Base-by-base conservation (phyloP, 805 yeast genomes). In the Torulaspora quercuum region DNA sequence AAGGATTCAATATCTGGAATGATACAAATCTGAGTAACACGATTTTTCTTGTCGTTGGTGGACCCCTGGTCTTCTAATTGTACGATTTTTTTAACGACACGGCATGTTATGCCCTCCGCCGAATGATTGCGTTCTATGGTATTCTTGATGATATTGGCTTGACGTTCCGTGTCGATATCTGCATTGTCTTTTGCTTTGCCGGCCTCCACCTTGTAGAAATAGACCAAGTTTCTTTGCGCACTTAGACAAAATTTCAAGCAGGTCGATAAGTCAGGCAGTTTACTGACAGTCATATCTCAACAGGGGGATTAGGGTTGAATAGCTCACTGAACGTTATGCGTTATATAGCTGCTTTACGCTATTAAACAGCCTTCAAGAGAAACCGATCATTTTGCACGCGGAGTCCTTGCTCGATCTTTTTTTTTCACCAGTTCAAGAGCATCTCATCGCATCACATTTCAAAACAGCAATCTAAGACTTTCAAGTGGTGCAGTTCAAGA, bases 391-490 rank as follows among this genome's bases (percentile, higher is more conserved):
- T 22, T 6, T 15, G 18, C 17, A 33, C 30, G 30, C 17, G 3
- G n/a, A n/a, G n/a, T n/a, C n/a, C n/a, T n/a, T n/a, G n/a, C n/a
- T n/a, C n/a, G n/a, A n/a, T n/a, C n/a, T n/a, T n/a, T n/a, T n/a
- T n/a, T n/a, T 17, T 10, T 20, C 9, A 14, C 6, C 14, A 22
- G 14, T 30, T 67, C 57, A 45, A 75, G 80, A 80, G 59, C 54
- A 77, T 78, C 37, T 65, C 64, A 55, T 79, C 84, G 32, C 75
- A 33, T 28, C 32, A 14, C 23, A 25, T 28, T 20, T 18, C 29
- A 24, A n/a, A 22, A 11, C 7, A 4, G 12, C 7, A 10, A 11
- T 7, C 7, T 6, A n/a, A n/a, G n/a, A 8, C 25, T 18, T 23
- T 25, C 9, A 5, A 18, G 25, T 11, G 7, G 11, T n/a, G 10